phyloP scores from a whole-genome alignment of 768 basidiomycete species.

The Amanita phalloides region DNA sequence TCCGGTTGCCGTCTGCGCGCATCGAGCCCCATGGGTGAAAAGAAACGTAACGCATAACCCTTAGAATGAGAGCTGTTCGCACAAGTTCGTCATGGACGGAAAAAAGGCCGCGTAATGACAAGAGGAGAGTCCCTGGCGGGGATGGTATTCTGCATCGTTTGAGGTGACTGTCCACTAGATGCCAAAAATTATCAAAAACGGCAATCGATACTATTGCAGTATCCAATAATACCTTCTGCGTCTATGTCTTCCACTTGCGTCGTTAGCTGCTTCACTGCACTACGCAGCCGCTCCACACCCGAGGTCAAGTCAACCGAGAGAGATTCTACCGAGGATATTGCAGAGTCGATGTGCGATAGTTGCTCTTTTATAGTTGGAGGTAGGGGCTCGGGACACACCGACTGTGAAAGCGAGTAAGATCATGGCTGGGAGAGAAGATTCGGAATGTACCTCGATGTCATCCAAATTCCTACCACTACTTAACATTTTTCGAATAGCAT shows the following conservation, averaged over 20 bases:
- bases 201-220: background rate
- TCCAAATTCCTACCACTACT: slow-evolving; percentile 6
- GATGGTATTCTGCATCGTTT: slow-evolving; percentile 27
- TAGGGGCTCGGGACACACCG: slow-evolving; percentile 10
- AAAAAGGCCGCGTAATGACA: slow-evolving; percentile 26
- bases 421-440: background rate
- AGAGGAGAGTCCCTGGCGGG: slow-evolving; percentile 37
- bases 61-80: slow-evolving; percentile 32
- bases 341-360: slow-evolving; percentile 21
- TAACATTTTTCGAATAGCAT: slow-evolving; percentile 52
- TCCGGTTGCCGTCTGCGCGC: slow-evolving; percentile 49
- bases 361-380: slow-evolving; percentile 21
- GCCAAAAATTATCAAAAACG: background rate
- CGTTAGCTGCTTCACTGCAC: slow-evolving; percentile 24
- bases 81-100: slow-evolving; percentile 23
- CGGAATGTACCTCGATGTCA: slow-evolving; percentile 10
- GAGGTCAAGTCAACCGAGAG: slow-evolving; percentile 21
- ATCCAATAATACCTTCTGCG: slow-evolving; percentile 26
- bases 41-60: slow-evolving; percentile 61
- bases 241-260: slow-evolving; percentile 29
- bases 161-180: slow-evolving; percentile 32
- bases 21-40: slow-evolving; percentile 69
- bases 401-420: background rate
- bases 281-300: slow-evolving; percentile 25
- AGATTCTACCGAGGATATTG: slow-evolving; percentile 17